Base-by-base conservation (phyloP, 176 grass and related monocot species). In the Paspalum vaginatum region DNA sequence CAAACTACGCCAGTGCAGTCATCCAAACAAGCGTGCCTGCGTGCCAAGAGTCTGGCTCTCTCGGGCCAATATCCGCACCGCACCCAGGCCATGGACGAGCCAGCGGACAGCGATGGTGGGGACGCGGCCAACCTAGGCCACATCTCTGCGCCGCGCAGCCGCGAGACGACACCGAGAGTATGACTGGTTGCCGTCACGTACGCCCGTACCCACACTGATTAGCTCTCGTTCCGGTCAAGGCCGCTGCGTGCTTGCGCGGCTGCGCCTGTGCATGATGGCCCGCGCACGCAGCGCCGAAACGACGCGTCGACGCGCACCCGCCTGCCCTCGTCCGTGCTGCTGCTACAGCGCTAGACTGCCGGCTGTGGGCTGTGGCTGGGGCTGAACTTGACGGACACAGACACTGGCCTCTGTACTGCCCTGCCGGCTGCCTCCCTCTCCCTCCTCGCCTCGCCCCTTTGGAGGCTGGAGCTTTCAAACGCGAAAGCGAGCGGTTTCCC, bases 191-290 rank as follows among this genome's bases (percentile, higher is more conserved):
- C 72, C 71, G 72, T 71, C 17, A 52, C 11, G 38, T 25, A 42
- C 38, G 2, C 9, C 8, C 37, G 9, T 1, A 26, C 11, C 18
- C 63, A 44, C 18, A 44, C 18, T 11, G 62, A 47, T 59, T 50
- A 5, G 14, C 64, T 48, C 79, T 45, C n/a, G n/a, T n/a, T 82
- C 72, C 56, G 39, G 79, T 64, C 72, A 25, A 63, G 24, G 85
- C 65, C 43, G 62, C 58, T 11, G 55, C 65, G 21, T 68, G 8
- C 18, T 8, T 25, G 37, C 39, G 37, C 16, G 37, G 16, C 78
- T 12, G 25, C 70, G 4, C 27, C 45, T 70, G 81, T 26, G 32
- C 32, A 32, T 32, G 32, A 32, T 32, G 32, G 51, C 61, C 69
- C 43, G 62, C 42, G 62, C 51, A 44, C 61, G 12, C 45, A 45